These are phyloP conservation scores for Starmerella gropengiesseri DNA, from an alignment of 805 yeast genomes.

Conservation along the genomic window DNA sequence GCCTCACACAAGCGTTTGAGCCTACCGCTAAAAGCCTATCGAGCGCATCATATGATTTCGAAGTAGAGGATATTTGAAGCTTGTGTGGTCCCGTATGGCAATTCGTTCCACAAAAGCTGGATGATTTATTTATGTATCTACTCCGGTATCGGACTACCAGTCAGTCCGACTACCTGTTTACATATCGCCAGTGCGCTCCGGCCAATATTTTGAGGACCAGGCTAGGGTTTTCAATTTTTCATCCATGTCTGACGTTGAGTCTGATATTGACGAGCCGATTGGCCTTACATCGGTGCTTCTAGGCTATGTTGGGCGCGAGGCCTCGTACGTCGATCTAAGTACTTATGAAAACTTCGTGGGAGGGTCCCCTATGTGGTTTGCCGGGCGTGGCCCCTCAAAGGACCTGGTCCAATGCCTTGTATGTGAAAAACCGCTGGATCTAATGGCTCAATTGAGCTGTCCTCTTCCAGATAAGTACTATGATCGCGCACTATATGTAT, in stretches of 20 bases:
- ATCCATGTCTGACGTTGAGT: constrained; percentile 32
- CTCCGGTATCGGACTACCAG: no score
- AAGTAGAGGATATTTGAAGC: no score
- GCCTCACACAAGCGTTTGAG: no score
- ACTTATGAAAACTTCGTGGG: constrained; percentile 55
- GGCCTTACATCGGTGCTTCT: constrained; percentile 29
- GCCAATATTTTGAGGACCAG: background rate
- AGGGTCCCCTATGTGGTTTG: constrained; percentile 54
- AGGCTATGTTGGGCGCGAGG: constrained; percentile 30
- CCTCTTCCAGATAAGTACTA: constrained; percentile 53
- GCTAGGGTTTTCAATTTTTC: constrained; percentile 5
- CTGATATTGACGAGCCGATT: constrained; percentile 18
- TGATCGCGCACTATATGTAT: constrained; percentile 70
- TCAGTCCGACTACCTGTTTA: no score
- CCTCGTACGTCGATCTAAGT: constrained; percentile 9
- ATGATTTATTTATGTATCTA: no score
- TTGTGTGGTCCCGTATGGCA: no score
- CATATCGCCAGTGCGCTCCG: no score
- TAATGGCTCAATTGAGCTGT: constrained; percentile 69
- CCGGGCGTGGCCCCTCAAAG: constrained; percentile 47
- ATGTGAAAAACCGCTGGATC: constrained; percentile 51
- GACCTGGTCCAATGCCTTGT: constrained; percentile 50
- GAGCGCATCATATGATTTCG: no score
- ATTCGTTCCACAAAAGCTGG: no score
- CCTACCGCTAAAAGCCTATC: no score